These are phyloP conservation scores for Podila minutissima DNA, from an alignment of 192 early-diverging fungal genomes.

Conservation along the genomic window DNA sequence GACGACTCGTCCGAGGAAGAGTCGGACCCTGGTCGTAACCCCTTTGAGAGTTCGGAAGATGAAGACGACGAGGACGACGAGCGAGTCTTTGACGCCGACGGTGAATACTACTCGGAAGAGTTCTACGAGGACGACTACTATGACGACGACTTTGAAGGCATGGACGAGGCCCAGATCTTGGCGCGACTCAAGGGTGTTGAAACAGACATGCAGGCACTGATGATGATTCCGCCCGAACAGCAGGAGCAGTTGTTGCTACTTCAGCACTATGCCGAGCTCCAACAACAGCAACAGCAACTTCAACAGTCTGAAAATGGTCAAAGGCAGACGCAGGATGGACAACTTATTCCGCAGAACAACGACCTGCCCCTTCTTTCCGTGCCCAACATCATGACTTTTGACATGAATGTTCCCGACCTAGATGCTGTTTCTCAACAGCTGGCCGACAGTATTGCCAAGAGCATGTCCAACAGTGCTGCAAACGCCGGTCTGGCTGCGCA, in stretches of 20 bases:
- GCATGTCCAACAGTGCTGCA: conserved; percentile 30
- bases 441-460: conserved; percentile 31
- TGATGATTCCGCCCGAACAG: conserved; percentile 50
- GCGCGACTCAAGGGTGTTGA: conserved; percentile 30
- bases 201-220: conserved; percentile 34
- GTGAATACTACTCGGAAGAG: conserved; percentile 52
- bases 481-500: neutral
- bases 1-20: conserved; percentile 37
- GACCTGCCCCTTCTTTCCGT: neutral
- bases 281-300: conserved; percentile 34
- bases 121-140: conserved; percentile 43
- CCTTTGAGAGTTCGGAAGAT: conserved; percentile 43
- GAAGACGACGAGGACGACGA: conserved; percentile 30
- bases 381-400: conserved; percentile 16
- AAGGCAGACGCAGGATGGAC: neutral
- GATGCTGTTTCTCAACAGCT: conserved; percentile 39
- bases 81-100: conserved; percentile 24
- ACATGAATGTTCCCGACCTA: conserved; percentile 32
- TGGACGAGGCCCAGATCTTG: conserved; percentile 30
- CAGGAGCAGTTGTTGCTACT: conserved; percentile 43
- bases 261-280: conserved; percentile 42
- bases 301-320: neutral
- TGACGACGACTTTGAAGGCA: conserved; percentile 33
- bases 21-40: conserved; percentile 34
- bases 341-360: neutral